Base-by-base conservation (phyloP, 2,329 filamentous ascomycete species). In the Trichoderma koningii region DNA sequence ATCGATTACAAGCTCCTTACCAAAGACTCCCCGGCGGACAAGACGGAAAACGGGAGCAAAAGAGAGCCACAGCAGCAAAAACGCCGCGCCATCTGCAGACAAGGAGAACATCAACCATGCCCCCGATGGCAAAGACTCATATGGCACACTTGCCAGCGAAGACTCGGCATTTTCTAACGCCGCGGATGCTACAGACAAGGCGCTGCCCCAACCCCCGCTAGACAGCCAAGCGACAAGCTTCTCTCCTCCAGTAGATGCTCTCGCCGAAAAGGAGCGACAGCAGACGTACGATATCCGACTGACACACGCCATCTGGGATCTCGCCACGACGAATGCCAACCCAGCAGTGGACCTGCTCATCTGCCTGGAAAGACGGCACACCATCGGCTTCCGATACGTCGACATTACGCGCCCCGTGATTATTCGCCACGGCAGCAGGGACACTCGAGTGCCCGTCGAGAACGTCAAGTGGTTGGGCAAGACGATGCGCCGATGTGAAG, bases 401-500 rank as follows among this genome's bases (percentile, higher is more conserved):
- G 95, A 99, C 74, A 97, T 99, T 69, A 96, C 90, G 6, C 87
- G 93, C 9, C 87, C 92, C 0, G 91, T 98, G 0, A 89, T 97
- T 26, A 97, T 99, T 69, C 94, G 97, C 73, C 95, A 99, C 75
- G 95, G 95, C 44, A 92, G 87, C 73, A 88, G 91, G 71, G 95
- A 99, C 73, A 93, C 90, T 7, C 86, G 95, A 26, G 95, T 99
- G 1, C 95, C 95, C 0, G 90, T 97, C 15, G 95, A 97, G 65
- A 99, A 99, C 72, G 92, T 97, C 23, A 86, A 89, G 69, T 99
- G 95, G 95, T 83, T 99, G 7, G 93, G 93, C 66, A 93, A 93
- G 77, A 91, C 91, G 48, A 98, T 99, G 93, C 87, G 91, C 34
- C 84, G 91, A 55, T 98, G 94, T 76, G 95, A 98, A 75, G 92